Base-by-base conservation (phyloP, 179 eudicot genomes). In the Patellifolia procumbens region DNA sequence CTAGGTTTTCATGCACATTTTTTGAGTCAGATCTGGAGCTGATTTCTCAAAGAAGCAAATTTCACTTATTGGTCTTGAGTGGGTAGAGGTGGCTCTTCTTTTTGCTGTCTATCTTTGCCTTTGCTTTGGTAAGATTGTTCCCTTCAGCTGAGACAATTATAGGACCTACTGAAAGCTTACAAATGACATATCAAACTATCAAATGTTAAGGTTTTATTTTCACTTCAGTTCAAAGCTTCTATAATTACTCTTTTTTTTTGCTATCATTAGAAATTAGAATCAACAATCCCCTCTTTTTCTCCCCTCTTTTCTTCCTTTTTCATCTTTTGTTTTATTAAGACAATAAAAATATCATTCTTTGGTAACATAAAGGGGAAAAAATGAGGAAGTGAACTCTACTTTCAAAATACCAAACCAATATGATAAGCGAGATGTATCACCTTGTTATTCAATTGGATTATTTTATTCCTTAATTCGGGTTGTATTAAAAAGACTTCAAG, bases 111-210 rank as follows among this genome's bases (percentile, higher is more conserved):
- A 28, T 74, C 16, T 58, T 59, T 70, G 75, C 29, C 43, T 77
- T 60, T 60, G 61, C 80, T 77, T 77, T 70, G 75, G 17, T 65
- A 77, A 77, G 70, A 61, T 77, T 77, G 80, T 49, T 77, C 56
- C 80, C 75, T 70, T 77, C 39, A 37, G 11, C 61, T 70, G 63
- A 46, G 75, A 61, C 75, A 70, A 31, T 60, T 31, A 46, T 28
- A 66, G 80, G 80, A 34, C 75, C 80, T 70, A 70, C 75, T 70
- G 1, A 70, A 70, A 77, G 80, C 80, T 77, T 77, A 31, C 75
- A 60, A 16, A 60, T 77, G 62, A 70, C 80, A 70, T 26, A 35
- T 70, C 70, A 70, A 77, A 42, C 65, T 43, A 77, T 77, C 68
- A 70, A 59, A 70, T 48, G 52, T 77, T 77, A 49, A 69, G 75